Conservation (phyloP, 1,139 yeast species). For the Suhomyces wounanorum region DNA sequence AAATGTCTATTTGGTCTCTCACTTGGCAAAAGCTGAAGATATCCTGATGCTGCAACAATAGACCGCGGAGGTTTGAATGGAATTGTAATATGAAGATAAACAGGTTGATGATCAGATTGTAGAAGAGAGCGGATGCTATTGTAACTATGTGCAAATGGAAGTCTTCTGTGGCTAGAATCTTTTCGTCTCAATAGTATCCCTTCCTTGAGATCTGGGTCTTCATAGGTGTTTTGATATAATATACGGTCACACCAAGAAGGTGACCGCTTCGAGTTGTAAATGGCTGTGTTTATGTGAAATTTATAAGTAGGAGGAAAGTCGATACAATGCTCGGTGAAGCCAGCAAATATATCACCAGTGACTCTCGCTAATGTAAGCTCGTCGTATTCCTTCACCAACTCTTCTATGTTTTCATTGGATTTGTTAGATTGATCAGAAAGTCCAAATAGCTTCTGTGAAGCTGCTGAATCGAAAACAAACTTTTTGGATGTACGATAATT, state of each 20-base stretch:
- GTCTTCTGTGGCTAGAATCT: slow-evolving; percentile 6
- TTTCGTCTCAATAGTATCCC: slow-evolving; percentile 8
- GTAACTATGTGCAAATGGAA: slow-evolving; percentile 40
- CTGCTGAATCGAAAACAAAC: slow-evolving; percentile 14
- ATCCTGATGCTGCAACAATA: slow-evolving; percentile 44
- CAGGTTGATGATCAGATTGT: slow-evolving; percentile 48
- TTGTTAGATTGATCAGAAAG: slow-evolving; percentile 9
- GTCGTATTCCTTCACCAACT: slow-evolving; percentile 46
- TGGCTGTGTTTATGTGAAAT: slow-evolving; percentile 49
- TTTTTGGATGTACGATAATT: slow-evolving; percentile 65
- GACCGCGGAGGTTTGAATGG: slow-evolving; percentile 47
- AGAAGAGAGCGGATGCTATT: slow-evolving; percentile 37
- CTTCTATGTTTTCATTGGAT: slow-evolving; percentile 19
- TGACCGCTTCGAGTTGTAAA: slow-evolving; percentile 58
- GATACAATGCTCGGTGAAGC: slow-evolving; percentile 65
- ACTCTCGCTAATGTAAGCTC: slow-evolving; percentile 55
- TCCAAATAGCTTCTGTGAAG: slow-evolving; percentile 4
- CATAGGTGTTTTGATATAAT: slow-evolving; percentile 55
- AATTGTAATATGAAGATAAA: slow-evolving; percentile 43
- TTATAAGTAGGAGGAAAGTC: slow-evolving; percentile 78
- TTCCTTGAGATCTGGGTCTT: slow-evolving; percentile 12
- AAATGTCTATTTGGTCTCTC: slow-evolving; percentile 25
- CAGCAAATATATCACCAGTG: slow-evolving; percentile 52
- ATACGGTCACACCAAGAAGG: slow-evolving; percentile 95
- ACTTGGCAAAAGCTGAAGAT: slow-evolving; percentile 38